Evolutionary conservation across 1,284 basidiomycete genomes (phyloP), one percentile per base, ranked within the genome.

Genomic region (Pseudozyma flocculosa): DNA sequence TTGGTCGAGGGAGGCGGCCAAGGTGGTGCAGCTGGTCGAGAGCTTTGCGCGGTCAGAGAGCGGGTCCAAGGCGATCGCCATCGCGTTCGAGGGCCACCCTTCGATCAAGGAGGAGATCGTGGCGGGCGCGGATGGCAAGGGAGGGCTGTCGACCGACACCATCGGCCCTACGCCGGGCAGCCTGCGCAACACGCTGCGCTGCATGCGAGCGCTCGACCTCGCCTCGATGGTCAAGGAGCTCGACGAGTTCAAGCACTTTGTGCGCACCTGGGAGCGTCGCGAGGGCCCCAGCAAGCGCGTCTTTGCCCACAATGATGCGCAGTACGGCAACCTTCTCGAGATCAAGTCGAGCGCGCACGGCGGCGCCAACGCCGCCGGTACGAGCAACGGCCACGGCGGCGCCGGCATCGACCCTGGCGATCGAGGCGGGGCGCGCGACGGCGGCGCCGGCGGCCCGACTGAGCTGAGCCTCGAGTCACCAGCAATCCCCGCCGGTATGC

Each of bases 271-370:
- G 70, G 75, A 77, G 50, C 48, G 61, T 2, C 39, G 40, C 8
- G 62, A 74, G 23, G 75, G 75, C 13, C 64, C 63, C 17, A 66
- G 61, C 17, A 61, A 61, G 8, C 66, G 75, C 26, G 75, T 77
- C 10, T 72, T 77, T 46, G 59, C 68, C 1, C 75, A 77, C 59
- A 73, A 73, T 34, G 75, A 77, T 32, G 68, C 73, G 2, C 75
- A 77, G 50, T 68, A 69, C 43, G 72, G 75, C 19, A 77, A 77
- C 40, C 22, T 77, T 46, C 66, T 76, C 17, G 50, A 65, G 41
- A 63, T 70, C 50, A 68, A 72, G 42, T 30, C 45, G n/a, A 32
- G 45, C 26, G 46, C 51, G 37, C 24, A 41, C 22, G 50, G 55
- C 29, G 40, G 50, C 48, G 32, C 50, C 50, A 3, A 22, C 40